Evolutionary conservation across 2,329 filamentous ascomycete species (phyloP).

Genomic region (Boeremia exigua): DNA sequence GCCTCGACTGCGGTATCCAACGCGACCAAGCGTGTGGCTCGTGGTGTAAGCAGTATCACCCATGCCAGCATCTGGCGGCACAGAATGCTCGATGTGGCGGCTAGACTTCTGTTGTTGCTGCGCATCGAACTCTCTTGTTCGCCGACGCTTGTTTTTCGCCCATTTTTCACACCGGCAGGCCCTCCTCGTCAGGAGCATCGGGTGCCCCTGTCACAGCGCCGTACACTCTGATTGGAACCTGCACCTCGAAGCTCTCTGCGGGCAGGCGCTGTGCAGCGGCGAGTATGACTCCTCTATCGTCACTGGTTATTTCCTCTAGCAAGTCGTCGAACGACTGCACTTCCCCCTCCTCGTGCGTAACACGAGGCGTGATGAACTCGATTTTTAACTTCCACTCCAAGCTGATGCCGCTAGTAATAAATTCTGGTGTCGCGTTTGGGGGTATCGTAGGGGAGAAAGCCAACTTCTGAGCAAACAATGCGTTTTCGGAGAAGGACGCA

Average conservation of each 20-base stretch:
- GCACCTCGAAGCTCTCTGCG: constrained; percentile 90
- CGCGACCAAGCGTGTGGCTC: no score
- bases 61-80: no score
- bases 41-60: no score
- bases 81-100: no score
- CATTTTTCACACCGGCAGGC: constrained; percentile 36
- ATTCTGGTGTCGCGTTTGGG: constrained; percentile 82
- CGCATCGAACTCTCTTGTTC: neutral
- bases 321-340: constrained; percentile 53
- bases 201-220: constrained; percentile 57
- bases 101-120: no score
- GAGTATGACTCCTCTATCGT: constrained; percentile 78
- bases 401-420: constrained; percentile 86
- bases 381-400: constrained; percentile 88
- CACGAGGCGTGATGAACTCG: constrained; percentile 85
- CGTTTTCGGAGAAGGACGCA: constrained; percentile 78
- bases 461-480: constrained; percentile 78
- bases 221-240: constrained; percentile 83
- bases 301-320: constrained; percentile 79
- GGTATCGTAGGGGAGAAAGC: constrained; percentile 87
- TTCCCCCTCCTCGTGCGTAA: constrained; percentile 46
- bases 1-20: no score
- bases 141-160: neutral
- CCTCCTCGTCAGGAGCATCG: constrained; percentile 40
- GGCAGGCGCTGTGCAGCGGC: constrained; percentile 78